Conservation (phyloP, 345 rosid species). For the Mangifera indica region DNA sequence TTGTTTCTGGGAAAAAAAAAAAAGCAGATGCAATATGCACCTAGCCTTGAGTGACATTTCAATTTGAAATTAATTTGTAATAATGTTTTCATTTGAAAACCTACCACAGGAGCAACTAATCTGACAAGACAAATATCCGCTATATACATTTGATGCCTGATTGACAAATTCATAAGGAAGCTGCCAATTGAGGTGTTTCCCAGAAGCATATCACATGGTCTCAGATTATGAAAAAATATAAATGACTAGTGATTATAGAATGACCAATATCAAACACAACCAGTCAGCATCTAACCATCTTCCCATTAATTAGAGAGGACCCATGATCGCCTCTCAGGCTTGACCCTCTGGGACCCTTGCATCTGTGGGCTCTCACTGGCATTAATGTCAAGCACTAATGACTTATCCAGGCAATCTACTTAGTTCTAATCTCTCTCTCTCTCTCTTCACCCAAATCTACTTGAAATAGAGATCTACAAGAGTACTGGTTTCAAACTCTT, state of each 20-base stretch:
- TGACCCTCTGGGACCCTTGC: conserved; percentile 14
- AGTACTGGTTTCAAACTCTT: conserved; percentile 12
- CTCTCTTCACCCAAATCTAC: background rate
- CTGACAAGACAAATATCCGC: conserved; percentile 11
- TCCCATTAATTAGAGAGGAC: conserved; percentile 1
- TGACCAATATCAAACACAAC: background rate
- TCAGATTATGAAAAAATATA: background rate
- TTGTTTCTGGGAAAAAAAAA: no score
- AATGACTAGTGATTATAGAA: background rate
- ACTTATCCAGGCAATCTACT: background rate
- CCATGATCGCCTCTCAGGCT: conserved; percentile 1
- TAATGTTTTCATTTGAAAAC: background rate
- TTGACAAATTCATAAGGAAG: background rate
- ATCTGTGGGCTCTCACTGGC: background rate
- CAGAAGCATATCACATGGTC: conserved; percentile 12
- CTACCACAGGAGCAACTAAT: background rate
- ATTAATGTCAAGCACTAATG: background rate
- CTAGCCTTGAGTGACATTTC: no score
- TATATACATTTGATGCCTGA: background rate
- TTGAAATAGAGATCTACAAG: conserved; percentile 1
- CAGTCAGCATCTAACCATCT: background rate
- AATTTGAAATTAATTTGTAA: no score
- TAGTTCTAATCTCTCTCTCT: background rate
- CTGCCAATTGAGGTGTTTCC: conserved; percentile 12
- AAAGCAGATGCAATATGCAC: no score